These are phyloP conservation scores for Fusarium mangiferae DNA, from an alignment of 2,329 filamentous ascomycete species.

Conservation along the genomic window DNA sequence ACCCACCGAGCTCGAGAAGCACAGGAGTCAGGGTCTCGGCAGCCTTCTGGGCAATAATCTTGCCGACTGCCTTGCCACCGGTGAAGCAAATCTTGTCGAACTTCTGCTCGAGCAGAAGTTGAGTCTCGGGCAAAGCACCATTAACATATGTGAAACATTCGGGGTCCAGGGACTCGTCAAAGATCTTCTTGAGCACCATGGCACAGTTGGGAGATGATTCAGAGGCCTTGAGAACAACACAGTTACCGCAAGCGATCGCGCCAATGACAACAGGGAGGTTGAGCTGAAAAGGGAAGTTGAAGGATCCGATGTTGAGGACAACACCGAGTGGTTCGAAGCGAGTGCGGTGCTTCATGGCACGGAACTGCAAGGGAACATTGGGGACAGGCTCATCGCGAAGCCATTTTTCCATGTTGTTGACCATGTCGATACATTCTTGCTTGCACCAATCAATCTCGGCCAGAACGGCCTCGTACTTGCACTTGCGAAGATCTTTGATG, in stretches of 20 bases:
- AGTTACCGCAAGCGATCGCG: conserved; percentile 92
- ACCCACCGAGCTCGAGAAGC: conserved; percentile 87
- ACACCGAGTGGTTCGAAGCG: conserved; percentile 88
- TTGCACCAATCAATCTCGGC: conserved; percentile 82
- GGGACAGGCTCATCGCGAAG: conserved; percentile 80
- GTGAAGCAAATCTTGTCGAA: conserved; percentile 99
- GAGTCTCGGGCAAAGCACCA: conserved; percentile 82
- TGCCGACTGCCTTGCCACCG: conserved; percentile 80
- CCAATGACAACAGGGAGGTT: conserved; percentile 83
- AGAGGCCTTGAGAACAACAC: conserved; percentile 89
- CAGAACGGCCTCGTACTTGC: conserved; percentile 76
- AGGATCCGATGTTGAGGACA: conserved; percentile 88
- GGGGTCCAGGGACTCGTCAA: conserved; percentile 80
- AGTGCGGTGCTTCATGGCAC: conserved; percentile 77
- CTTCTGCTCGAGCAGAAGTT: conserved; percentile 83
- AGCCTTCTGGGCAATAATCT: conserved; percentile 89
- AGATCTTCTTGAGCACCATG: conserved; percentile 80
- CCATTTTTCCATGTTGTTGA: conserved; percentile 83
- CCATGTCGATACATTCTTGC: conserved; percentile 82
- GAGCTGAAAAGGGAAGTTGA: conserved; percentile 92
- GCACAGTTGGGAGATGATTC: conserved; percentile 82
- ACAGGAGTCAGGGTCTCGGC: conserved; percentile 90
- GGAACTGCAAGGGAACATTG: conserved; percentile 76
- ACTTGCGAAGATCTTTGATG: conserved; percentile 81
- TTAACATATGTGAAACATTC: conserved; percentile 82